phyloP scores from a whole-genome alignment of 2,329 filamentous ascomycete species.

The Colletotrichum euphorbiae region DNA sequence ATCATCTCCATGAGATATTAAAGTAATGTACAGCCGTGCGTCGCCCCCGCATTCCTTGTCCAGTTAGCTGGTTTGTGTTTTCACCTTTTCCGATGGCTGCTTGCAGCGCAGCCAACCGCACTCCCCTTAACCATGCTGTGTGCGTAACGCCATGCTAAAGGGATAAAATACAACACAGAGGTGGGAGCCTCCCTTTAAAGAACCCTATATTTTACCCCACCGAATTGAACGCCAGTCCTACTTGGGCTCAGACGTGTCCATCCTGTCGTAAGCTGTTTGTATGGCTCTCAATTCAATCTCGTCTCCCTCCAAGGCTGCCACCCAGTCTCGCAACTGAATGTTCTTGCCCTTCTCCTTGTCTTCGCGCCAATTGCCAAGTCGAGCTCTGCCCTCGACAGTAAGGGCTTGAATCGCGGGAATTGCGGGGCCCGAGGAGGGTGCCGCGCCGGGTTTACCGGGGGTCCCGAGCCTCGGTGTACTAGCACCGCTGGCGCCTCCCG shows the following conservation, averaged over 20 bases:
- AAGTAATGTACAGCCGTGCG: background rate
- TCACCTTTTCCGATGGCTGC: constrained; percentile 5
- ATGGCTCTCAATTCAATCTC: constrained; percentile 74
- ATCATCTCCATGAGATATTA: constrained; percentile 18
- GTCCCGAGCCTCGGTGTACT: constrained; percentile 61
- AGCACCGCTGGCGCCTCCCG: constrained; percentile 63
- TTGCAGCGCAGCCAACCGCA: constrained; percentile 13
- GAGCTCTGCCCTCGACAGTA: constrained; percentile 69
- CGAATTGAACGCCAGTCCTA: constrained; percentile 40
- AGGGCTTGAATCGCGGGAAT: constrained; percentile 54
- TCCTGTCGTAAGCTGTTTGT: constrained; percentile 65
- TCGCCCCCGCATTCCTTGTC: constrained; percentile 15
- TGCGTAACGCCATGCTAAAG: constrained; percentile 51
- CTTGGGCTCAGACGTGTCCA: constrained; percentile 62
- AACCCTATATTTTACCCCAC: background rate
- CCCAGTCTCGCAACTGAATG: constrained; percentile 87
- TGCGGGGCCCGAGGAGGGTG: constrained; percentile 48
- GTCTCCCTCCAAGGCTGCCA: constrained; percentile 83
- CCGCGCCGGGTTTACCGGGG: constrained; percentile 49
- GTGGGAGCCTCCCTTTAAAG: background rate
- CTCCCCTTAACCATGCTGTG: constrained; percentile 33
- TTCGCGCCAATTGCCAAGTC: constrained; percentile 82
- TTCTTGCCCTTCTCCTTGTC: constrained; percentile 79
- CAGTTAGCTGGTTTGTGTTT: constrained; percentile 13
- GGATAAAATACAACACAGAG: constrained; percentile 45